A percentile compares a stretch with the other conserved stretches of the same genome.
Conservation (phyloP, 139 green algal species). For the Microglena sp. region DNA sequence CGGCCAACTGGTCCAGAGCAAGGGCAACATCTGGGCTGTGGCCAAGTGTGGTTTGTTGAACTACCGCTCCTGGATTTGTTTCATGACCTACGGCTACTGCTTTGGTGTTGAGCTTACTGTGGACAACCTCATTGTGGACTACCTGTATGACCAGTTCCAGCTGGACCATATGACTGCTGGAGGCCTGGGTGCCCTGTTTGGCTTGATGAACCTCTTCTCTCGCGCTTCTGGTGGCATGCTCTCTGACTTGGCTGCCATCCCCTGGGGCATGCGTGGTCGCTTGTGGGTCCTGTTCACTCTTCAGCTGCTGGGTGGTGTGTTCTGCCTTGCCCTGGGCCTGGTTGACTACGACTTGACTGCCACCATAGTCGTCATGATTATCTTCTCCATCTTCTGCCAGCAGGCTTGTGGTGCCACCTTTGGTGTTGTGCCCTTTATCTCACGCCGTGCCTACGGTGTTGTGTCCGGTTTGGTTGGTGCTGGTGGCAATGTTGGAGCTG, state of each 20-base stretch:
- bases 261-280: constrained; percentile 69
- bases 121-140: constrained; percentile 63
- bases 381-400: constrained; percentile 79
- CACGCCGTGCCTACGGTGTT: constrained; percentile 67
- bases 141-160: constrained; percentile 70
- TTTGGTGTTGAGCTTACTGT: constrained; percentile 82
- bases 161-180: constrained; percentile 26
- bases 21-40: constrained; percentile 42
- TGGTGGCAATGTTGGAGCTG: constrained; percentile 79
- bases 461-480: constrained; percentile 82
- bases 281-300: constrained; percentile 57
- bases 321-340: constrained; percentile 69
- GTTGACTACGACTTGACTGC: constrained; percentile 40
- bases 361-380: constrained; percentile 73
- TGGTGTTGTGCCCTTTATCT: constrained; percentile 84
- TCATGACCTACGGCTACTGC: constrained; percentile 62
- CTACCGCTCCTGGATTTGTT: constrained; percentile 41
- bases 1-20: constrained; percentile 56
- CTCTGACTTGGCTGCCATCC: constrained; percentile 40
- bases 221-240: constrained; percentile 64
- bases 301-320: constrained; percentile 63
- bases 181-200: constrained; percentile 48
- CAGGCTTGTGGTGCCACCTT: constrained; percentile 51
- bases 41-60: constrained; percentile 44
- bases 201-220: constrained; percentile 87